phyloP scores from a whole-genome alignment of 2,329 filamentous ascomycete species.

The Fusarium bactridioides region DNA sequence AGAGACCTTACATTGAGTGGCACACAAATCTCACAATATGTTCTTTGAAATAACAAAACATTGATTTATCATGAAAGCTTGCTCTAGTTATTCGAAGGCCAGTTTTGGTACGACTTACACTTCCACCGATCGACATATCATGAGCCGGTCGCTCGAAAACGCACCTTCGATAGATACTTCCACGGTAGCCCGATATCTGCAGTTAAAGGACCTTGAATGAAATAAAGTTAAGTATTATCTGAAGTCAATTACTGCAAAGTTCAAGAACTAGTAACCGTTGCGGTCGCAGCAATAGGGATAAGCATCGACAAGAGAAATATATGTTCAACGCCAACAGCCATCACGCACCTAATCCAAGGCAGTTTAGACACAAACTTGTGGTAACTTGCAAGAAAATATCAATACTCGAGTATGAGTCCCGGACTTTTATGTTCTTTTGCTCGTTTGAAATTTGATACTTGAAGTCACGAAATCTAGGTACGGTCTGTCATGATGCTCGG shows the following conservation, averaged over 20 bases:
- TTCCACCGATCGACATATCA: neutral
- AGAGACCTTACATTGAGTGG: no score
- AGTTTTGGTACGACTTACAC: neutral
- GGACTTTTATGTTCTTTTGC: no score
- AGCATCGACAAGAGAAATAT: no score
- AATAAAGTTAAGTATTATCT: accelerated
- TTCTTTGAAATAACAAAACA: neutral
- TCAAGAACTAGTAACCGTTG: neutral
- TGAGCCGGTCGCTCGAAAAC: neutral
- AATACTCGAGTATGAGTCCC: neutral
- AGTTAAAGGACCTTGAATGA: accelerated
- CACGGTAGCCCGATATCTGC: neutral
- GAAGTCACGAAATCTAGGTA: neutral
- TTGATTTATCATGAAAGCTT: neutral
- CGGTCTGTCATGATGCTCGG: neutral
- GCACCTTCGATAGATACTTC: no score
- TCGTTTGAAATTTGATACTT: neutral
- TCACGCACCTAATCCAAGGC: no score
- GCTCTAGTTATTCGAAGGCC: neutral
- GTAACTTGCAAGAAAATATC: no score
- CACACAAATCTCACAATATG: neutral
- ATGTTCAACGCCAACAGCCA: no score
- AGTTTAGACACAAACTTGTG: no score
- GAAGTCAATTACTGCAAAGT: neutral
- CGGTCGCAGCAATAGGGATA: no score